Evolutionary conservation across 106 monocot genomes (phyloP).

Genomic region (Dendrobium huoshanense): DNA sequence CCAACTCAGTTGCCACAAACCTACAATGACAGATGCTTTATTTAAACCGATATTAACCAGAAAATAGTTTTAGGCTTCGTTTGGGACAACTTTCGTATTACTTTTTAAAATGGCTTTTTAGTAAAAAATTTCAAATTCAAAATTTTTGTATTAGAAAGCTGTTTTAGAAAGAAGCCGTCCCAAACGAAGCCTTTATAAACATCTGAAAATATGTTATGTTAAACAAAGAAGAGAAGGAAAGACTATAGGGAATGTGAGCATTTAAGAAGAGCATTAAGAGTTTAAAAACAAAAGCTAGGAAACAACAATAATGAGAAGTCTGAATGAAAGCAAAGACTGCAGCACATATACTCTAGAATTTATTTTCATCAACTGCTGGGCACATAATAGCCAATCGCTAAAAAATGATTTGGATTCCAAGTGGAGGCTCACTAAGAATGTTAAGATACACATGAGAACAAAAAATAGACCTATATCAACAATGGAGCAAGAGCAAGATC

Average conservation of each 20-base stretch:
- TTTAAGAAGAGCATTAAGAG: not conserved
- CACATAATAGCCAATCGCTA: not conserved
- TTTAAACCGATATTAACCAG: not conserved
- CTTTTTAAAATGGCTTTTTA: too few species aligned
- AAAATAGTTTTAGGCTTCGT: not conserved
- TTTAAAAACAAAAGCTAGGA: not conserved
- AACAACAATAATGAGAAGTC: not conserved
- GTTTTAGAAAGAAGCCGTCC: too few species aligned
- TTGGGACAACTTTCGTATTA: too few species aligned
- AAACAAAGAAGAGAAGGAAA: not conserved
- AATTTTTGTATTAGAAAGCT: too few species aligned
- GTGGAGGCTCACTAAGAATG: too few species aligned
- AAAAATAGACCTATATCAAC: too few species aligned
- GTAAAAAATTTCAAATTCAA: too few species aligned
- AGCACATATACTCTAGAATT: not conserved
- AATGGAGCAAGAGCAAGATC: too few species aligned
- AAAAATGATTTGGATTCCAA: not conserved
- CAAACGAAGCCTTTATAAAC: not conserved
- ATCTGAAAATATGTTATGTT: not conserved
- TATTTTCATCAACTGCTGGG: not conserved
- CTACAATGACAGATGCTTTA: slow-evolving; percentile 15
- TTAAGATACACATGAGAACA: too few species aligned
- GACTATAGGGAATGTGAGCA: not conserved
- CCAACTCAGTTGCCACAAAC: slow-evolving; percentile 26
- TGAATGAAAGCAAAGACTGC: not conserved